These are phyloP conservation scores for Cryomyces minteri DNA, from an alignment of 495 filamentous ascomycete genomes.

Conservation along the genomic window DNA sequence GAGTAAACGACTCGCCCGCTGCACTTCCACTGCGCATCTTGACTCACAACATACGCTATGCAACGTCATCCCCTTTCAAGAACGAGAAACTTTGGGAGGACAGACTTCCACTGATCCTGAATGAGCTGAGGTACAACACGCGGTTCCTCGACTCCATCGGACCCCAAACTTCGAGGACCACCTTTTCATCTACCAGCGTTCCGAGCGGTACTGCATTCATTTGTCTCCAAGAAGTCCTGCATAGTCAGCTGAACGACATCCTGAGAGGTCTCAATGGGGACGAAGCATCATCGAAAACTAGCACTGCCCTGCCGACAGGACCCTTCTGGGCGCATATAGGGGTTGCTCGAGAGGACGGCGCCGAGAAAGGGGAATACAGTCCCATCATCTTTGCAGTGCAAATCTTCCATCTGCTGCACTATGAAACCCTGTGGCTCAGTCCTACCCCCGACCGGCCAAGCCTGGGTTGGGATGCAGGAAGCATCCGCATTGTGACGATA, in stretches of 20 bases:
- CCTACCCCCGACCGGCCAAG: slow-evolving; percentile 41
- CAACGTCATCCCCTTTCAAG: no score
- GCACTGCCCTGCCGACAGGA: no score
- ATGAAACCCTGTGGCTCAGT: slow-evolving; percentile 46
- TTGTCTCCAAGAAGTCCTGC: slow-evolving; percentile 73
- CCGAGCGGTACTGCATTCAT: slow-evolving; percentile 28
- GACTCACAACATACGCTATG: no score
- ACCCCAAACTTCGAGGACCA: no score
- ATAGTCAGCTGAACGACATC: slow-evolving; percentile 51
- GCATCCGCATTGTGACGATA: slow-evolving; percentile 49
- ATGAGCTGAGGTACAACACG: no score
- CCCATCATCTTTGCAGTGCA: slow-evolving; percentile 55
- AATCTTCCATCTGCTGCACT: slow-evolving; percentile 23
- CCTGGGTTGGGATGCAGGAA: slow-evolving; percentile 55
- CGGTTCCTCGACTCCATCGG: no score
- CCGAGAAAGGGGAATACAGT: slow-evolving; percentile 53
- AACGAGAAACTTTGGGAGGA: no score
- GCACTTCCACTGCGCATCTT: no score
- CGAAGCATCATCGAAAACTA: no score
- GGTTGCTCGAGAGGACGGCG: slow-evolving; percentile 61
- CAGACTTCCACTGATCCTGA: no score
- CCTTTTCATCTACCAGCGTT: no score
- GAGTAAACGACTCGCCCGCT: no score
- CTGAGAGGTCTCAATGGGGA: slow-evolving; percentile 31
- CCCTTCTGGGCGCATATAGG: slow-evolving; percentile 55